Percentiles rank a stretch among this genome's conserved stretches.
These are phyloP conservation scores for Trypanosoma conorhini DNA, from an alignment of 208 protist species.

Conservation along the genomic window DNA sequence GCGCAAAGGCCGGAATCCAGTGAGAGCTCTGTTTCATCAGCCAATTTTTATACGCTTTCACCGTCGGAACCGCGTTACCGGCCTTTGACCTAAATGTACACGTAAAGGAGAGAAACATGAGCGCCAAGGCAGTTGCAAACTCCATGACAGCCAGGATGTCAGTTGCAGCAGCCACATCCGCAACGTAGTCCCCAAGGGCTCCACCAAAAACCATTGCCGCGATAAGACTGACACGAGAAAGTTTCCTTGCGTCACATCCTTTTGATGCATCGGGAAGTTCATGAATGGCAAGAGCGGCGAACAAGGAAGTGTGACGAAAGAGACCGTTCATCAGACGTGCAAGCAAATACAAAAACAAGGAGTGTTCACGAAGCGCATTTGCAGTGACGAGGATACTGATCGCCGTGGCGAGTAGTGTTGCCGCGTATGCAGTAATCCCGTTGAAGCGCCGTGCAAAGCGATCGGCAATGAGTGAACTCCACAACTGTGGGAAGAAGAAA, in stretches of 20 bases:
- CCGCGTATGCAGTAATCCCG: constrained; percentile 27
- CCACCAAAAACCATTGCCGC: constrained; percentile 25
- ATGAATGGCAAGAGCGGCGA: constrained; percentile 10
- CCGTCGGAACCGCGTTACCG: constrained; percentile 2
- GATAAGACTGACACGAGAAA: constrained; percentile 2
- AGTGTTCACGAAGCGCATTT: constrained; percentile 36
- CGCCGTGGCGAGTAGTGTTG: constrained; percentile 42
- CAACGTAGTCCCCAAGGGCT: constrained; percentile 13
- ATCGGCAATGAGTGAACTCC: constrained; percentile 45
- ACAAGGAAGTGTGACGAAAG: constrained; percentile 41
- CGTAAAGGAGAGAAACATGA: constrained; percentile 14
- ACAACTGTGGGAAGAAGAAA: constrained; percentile 59
- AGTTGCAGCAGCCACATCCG: background rate
- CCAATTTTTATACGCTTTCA: constrained; percentile 22
- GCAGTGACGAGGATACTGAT: constrained; percentile 27
- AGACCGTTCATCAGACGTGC: constrained; percentile 55
- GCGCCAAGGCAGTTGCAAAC: constrained; percentile 3
- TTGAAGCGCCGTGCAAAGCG: constrained; percentile 35
- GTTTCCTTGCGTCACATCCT: background rate
- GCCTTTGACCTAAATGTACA: constrained; percentile 11
- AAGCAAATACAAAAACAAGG: constrained; percentile 51
- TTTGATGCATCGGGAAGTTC: constrained; percentile 7
- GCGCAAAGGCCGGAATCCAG: constrained; percentile 8
- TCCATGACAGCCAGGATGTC: constrained; percentile 18
- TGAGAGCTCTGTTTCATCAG: constrained; percentile 2